Evolutionary conservation across 2,329 filamentous ascomycete species (phyloP), one percentile per base, ranked within the genome.

Genomic region (Neofusicoccum ribis): DNA sequence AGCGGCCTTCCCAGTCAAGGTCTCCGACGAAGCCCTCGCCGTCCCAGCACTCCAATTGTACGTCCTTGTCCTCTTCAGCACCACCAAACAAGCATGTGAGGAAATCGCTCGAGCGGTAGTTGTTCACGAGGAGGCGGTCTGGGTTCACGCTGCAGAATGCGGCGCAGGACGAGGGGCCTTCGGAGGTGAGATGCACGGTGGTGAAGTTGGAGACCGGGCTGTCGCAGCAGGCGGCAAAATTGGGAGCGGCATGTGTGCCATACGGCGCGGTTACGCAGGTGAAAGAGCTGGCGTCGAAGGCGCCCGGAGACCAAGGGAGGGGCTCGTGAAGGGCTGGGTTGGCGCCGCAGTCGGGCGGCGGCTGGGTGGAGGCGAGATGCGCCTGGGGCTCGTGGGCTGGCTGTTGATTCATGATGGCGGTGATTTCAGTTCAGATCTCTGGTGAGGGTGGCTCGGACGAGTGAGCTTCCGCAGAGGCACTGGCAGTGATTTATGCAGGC

Each of bases 121-220:
- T 39, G 23, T 31, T n/a, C 39, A 41, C 39, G 14, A 44, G 39
- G 1, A 59, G 54, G 9, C 54, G 54, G 27, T 59, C 7, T 5
- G 39, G 37, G 17, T 59, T 17, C 15, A 59, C 39, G 23, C 23
- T 59, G 54, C 54, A 59, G 39, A 46, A 59, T 11, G 54, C 54
- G n/a, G 54, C 54, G 54, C 54, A 59, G 39, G 54, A 44, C 4
- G 54, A 59, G 14, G 54, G 54, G 5, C 54, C 54, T 20, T 59
- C 54, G 15, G 54, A 59, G 12, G 54, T 59, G 39, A 59, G 54
- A 12, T 46, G 54, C 3, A 59, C 54, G 6, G 39, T 34, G 12
- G 54, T 59, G 39, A 59, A 46, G 39, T 46, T 59, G 8, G 11
- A 8, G 39, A 59, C 54, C 3, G 39, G 54, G 23, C 54, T 59